Evolutionary conservation across 1,139 yeast species (phyloP).

Genomic region (Suhomyces bokatorum): DNA sequence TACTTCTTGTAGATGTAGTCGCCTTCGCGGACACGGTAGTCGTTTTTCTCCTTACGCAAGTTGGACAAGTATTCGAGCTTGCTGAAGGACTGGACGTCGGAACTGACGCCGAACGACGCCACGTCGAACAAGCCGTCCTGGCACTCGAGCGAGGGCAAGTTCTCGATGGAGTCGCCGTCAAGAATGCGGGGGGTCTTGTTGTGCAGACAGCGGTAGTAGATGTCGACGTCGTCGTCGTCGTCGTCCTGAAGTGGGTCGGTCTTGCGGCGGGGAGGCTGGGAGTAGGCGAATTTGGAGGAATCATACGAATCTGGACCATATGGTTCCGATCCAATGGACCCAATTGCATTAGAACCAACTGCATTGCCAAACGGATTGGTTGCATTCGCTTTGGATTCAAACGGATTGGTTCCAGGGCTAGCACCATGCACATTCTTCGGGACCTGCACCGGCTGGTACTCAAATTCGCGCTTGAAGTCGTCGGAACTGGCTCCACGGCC

Average conservation of each 20-base stretch:
- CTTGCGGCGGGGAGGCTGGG: background rate
- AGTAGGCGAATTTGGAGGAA: constrained; percentile 5
- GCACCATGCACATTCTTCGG: background rate
- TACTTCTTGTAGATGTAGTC: constrained; percentile 46
- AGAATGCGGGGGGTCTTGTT: background rate
- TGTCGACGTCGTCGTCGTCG: constrained; percentile 15
- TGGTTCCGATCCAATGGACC: no score
- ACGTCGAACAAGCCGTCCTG: constrained; percentile 11
- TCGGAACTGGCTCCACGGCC: constrained; percentile 19
- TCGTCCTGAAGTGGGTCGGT: constrained; percentile 2
- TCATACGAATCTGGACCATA: background rate
- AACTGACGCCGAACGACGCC: background rate
- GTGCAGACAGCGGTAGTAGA: background rate
- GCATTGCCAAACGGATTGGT: no score
- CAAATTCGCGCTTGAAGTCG: constrained; percentile 33
- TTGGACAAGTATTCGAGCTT: constrained; percentile 16
- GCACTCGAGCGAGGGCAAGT: background rate
- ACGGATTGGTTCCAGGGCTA: no score
- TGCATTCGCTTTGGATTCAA: no score
- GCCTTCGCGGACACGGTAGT: constrained; percentile 52
- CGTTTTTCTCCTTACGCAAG: constrained; percentile 23
- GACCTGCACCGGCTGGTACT: constrained; percentile 30
- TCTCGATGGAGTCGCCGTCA: constrained; percentile 4
- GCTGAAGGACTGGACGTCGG: constrained; percentile 13
- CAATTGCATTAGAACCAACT: no score